Percentiles rank a stretch among this genome's conserved stretches.
Evolutionary conservation across 2,329 filamentous ascomycete species (phyloP).

Genomic region (Xylariaceae sp.): DNA sequence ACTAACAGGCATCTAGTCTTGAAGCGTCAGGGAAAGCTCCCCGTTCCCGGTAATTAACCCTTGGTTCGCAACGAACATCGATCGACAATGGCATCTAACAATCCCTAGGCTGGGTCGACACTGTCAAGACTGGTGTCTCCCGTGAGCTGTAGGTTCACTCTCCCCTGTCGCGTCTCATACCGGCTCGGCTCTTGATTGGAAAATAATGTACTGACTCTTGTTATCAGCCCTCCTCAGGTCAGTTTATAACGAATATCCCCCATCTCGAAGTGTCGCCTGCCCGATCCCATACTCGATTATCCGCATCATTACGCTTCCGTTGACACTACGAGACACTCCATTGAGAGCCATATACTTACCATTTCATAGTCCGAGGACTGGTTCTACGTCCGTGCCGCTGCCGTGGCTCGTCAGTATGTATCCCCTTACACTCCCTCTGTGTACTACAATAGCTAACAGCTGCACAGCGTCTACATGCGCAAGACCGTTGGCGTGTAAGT

Average conservation of each 20-base stretch:
- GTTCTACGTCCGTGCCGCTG: conserved; percentile 86
- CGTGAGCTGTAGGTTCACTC: conserved; percentile 65
- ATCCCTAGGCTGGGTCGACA: conserved; percentile 72
- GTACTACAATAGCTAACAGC: conserved; percentile 4
- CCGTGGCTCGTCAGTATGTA: conserved; percentile 57
- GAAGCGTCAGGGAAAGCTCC: conserved; percentile 91
- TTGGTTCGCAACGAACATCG: conserved; percentile 22
- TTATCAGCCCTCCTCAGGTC: conserved; percentile 17
- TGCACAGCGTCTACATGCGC: conserved; percentile 94
- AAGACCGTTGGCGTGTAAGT: conserved; percentile 86
- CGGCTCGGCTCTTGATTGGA: background rate
- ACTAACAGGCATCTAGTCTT: conserved; percentile 45
- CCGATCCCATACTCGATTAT: background rate
- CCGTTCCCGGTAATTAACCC: conserved; percentile 65
- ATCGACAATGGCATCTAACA: background rate
- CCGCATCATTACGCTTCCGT: too few relatives aligned
- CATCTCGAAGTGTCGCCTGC: background rate
- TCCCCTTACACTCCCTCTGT: background rate
- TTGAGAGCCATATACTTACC: conserved; percentile 1
- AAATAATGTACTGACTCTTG: conserved; percentile 4
- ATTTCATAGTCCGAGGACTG: conserved; percentile 85
- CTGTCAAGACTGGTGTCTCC: conserved; percentile 94
- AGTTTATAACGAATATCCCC: background rate
- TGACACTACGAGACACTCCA: background rate
- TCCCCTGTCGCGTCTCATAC: background rate